A percentile compares a stretch with the other conserved stretches of the same genome.
These are phyloP conservation scores for Hypoxylon fragiforme DNA, from an alignment of 495 filamentous ascomycete genomes.

Conservation along the genomic window DNA sequence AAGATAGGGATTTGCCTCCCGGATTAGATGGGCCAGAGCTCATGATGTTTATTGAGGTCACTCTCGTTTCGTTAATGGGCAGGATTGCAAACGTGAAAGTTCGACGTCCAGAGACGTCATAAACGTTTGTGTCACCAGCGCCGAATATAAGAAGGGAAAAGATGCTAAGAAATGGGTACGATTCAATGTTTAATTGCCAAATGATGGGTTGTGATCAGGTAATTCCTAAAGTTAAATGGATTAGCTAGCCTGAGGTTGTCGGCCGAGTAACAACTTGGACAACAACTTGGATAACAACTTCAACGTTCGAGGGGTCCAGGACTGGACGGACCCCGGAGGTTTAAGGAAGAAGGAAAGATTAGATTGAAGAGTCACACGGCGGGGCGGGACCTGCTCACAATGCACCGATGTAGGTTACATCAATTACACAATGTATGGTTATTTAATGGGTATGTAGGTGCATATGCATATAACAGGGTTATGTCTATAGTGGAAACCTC, in stretches of 20 bases:
- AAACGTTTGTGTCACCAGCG: background rate
- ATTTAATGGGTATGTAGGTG: too few relatives aligned
- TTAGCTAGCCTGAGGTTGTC: background rate
- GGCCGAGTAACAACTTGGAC: too few relatives aligned
- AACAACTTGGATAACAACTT: too few relatives aligned
- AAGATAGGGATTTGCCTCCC: constrained; percentile 50
- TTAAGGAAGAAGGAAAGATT: constrained; percentile 11
- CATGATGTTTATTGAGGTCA: constrained; percentile 39
- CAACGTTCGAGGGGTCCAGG: constrained; percentile 24
- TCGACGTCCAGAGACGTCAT: constrained; percentile 23
- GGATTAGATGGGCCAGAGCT: constrained; percentile 47
- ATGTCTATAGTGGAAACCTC: too few relatives aligned
- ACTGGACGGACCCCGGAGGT: constrained; percentile 28
- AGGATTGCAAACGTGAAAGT: constrained; percentile 3
- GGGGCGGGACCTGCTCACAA: too few relatives aligned
- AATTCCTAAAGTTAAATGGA: too few relatives aligned
- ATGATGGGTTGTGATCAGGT: too few relatives aligned
- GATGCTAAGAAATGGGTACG: constrained; percentile 5
- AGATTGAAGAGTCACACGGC: constrained; percentile 34
- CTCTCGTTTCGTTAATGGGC: constrained; percentile 16
- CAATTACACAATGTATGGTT: too few relatives aligned
- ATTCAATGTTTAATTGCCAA: too few relatives aligned
- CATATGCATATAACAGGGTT: too few relatives aligned
- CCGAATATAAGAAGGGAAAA: constrained; percentile 6
- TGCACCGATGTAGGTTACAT: too few relatives aligned